Conservation (phyloP, 371 early-diverging fungal genomes). For the Mucor ambiguus region DNA sequence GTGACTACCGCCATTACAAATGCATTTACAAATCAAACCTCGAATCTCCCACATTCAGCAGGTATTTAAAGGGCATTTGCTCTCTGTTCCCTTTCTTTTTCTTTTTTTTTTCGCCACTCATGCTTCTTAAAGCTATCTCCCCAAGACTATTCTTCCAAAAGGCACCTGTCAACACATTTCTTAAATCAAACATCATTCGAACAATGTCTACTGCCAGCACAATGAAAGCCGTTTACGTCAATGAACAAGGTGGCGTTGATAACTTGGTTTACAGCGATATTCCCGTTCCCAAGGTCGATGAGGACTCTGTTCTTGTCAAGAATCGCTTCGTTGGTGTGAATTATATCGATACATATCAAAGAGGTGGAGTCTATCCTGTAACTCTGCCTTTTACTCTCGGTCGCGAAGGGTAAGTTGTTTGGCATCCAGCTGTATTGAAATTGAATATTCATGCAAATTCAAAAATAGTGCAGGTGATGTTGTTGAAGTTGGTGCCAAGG, state of each 20-base stretch:
- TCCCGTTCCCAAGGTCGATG: conserved; percentile 47
- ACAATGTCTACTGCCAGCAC: conserved; percentile 42
- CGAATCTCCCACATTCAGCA: not conserved
- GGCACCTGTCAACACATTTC: not conserved
- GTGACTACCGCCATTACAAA: not conserved
- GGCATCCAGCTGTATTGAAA: not conserved
- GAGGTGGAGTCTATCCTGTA: conserved; percentile 82
- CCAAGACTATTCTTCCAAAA: not conserved
- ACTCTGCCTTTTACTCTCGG: conserved; percentile 76
- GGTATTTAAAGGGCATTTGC: not conserved
- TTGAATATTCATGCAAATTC: not conserved
- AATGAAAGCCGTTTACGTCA: conserved; percentile 76
- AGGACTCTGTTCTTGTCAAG: conserved; percentile 73
- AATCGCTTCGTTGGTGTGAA: conserved; percentile 84
- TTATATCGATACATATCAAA: conserved; percentile 93
- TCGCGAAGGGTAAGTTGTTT: conserved; percentile 61
- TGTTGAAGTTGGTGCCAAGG: conserved; percentile 69
- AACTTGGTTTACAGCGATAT: conserved; percentile 62
- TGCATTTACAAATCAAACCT: not conserved
- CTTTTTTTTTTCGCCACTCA: not conserved
- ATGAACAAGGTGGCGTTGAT: conserved; percentile 71
- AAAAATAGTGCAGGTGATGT: conserved; percentile 65
- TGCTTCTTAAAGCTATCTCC: not conserved
- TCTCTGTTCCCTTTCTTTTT: not conserved
- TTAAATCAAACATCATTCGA: conserved; percentile 12